phyloP scores from a whole-genome alignment of 2,329 filamentous ascomycete genomes.

The Alternaria gaisen region DNA sequence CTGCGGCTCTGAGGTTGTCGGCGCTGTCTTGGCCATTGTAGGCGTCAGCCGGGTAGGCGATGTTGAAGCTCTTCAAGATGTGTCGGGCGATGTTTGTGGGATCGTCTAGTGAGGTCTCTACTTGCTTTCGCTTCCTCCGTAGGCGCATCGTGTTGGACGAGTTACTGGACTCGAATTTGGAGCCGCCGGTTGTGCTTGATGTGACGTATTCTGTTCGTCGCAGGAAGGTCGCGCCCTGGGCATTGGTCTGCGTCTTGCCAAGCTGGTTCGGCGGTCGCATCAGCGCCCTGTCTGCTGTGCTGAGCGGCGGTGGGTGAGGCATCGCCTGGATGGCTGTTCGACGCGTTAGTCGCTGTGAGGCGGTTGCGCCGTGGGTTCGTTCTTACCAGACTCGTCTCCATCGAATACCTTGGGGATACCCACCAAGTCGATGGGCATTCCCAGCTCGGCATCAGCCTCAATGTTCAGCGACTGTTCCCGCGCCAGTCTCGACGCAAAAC shows the following conservation, averaged over 20 bases:
- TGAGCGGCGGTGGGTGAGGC: slow-evolving; percentile 73
- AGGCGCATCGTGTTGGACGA: slow-evolving; percentile 56
- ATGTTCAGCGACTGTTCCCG: slow-evolving; percentile 95
- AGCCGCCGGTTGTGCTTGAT: slow-evolving; percentile 53
- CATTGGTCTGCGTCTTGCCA: slow-evolving; percentile 80
- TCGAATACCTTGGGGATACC: slow-evolving; percentile 95
- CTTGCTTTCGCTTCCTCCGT: slow-evolving; percentile 49
- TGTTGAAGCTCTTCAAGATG: slow-evolving; percentile 70
- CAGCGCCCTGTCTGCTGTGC: slow-evolving; percentile 84
- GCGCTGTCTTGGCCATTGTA: slow-evolving; percentile 72
- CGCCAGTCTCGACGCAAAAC: slow-evolving; percentile 87
- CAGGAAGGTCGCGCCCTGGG: slow-evolving; percentile 87
- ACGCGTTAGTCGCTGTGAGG: slow-evolving; percentile 31
- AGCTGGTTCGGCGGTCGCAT: slow-evolving; percentile 84
- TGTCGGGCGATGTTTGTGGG: slow-evolving; percentile 68
- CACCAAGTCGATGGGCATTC: slow-evolving; percentile 95
- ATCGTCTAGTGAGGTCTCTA: slow-evolving; percentile 61
- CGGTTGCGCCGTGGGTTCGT: slow-evolving; percentile 10
- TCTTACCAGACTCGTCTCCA: slow-evolving; percentile 87
- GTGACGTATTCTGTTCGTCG: slow-evolving; percentile 96
- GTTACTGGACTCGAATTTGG: slow-evolving; percentile 61
- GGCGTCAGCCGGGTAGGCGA: slow-evolving; percentile 70
- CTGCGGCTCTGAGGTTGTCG: slow-evolving; percentile 62
- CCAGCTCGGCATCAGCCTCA: slow-evolving; percentile 95
- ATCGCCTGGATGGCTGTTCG: slow-evolving; percentile 80